phyloP scores from a whole-genome alignment of 2,329 filamentous ascomycete species.

The Xylaria sp. region DNA sequence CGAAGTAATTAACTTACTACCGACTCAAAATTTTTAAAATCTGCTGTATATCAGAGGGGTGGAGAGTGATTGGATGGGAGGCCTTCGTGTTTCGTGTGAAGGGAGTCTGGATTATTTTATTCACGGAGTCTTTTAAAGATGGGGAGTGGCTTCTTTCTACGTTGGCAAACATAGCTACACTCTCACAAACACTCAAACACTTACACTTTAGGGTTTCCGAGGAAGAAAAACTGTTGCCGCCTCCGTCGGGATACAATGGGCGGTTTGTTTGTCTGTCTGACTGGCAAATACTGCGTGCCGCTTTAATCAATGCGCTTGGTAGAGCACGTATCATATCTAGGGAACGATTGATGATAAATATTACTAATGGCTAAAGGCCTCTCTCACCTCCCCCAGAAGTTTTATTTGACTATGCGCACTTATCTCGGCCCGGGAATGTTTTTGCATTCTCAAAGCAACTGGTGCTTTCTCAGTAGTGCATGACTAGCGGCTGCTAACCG shows the following conservation, averaged over 20 bases:
- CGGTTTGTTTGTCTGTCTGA: neutral
- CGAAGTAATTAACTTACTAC: neutral
- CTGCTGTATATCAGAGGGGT: neutral
- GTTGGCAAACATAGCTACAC: neutral
- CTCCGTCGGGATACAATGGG: neutral
- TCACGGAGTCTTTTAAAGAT: slow-evolving; percentile 17
- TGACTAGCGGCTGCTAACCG: neutral
- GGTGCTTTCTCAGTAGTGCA: neutral
- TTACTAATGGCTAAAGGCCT: slow-evolving; percentile 18
- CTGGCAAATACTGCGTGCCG: slow-evolving; percentile 1
- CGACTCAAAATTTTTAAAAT: neutral
- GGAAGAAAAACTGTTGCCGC: neutral
- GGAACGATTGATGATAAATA: slow-evolving; percentile 26
- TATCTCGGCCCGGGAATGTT: neutral
- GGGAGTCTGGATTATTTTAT: neutral
- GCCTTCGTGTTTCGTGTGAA: neutral
- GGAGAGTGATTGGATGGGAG: neutral
- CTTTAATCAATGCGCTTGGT: slow-evolving; percentile 12
- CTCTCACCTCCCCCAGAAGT: neutral
- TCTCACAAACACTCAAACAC: neutral
- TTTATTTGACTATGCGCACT: neutral
- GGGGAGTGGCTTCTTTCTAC: slow-evolving; percentile 5
- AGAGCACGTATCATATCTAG: slow-evolving; percentile 9
- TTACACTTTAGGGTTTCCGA: neutral
- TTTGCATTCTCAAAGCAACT: neutral